Evolutionary conservation across 1,284 basidiomycete species (phyloP).

Genomic region (Leccinum fallax): DNA sequence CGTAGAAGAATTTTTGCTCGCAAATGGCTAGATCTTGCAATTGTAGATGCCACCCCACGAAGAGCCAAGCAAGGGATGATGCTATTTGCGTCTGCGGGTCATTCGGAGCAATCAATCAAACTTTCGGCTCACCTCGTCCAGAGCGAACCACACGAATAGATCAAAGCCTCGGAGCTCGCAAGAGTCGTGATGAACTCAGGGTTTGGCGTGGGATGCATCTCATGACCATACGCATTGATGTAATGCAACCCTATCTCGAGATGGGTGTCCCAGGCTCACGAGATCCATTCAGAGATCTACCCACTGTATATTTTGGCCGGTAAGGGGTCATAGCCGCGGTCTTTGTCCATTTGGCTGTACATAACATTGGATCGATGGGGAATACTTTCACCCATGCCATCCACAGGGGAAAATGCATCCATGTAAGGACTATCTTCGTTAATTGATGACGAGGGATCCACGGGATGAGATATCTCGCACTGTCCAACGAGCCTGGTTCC

Average conservation of each 20-base stretch:
- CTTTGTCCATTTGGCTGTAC: constrained; percentile 61
- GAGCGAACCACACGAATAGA: constrained; percentile 91
- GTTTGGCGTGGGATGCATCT: constrained; percentile 89
- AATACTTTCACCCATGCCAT: constrained; percentile 54
- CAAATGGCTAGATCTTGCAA: constrained; percentile 74
- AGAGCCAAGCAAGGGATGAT: constrained; percentile 92
- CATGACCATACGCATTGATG: constrained; percentile 91
- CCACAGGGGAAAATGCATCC: constrained; percentile 45
- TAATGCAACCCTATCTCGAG: constrained; percentile 74
- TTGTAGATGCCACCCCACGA: constrained; percentile 74
- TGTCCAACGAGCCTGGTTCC: constrained; percentile 87
- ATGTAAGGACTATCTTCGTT: constrained; percentile 29
- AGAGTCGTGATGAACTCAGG: constrained; percentile 76
- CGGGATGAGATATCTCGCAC: constrained; percentile 96
- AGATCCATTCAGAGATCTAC: constrained; percentile 31
- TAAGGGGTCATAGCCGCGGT: constrained; percentile 57
- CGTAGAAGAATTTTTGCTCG: constrained; percentile 84
- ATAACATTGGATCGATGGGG: constrained; percentile 60
- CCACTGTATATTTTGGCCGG: constrained; percentile 68
- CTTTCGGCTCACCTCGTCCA: constrained; percentile 75
- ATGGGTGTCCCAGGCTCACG: constrained; percentile 11
- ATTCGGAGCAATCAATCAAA: constrained; percentile 10
- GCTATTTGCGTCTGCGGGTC: constrained; percentile 40
- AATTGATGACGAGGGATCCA: constrained; percentile 41
- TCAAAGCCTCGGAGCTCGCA: constrained; percentile 65